Percentiles rank a stretch among this genome's conserved stretches.
phyloP scores from a whole-genome alignment of 2,329 filamentous ascomycete genomes.

The Lasiodiplodia gonubiensis region DNA sequence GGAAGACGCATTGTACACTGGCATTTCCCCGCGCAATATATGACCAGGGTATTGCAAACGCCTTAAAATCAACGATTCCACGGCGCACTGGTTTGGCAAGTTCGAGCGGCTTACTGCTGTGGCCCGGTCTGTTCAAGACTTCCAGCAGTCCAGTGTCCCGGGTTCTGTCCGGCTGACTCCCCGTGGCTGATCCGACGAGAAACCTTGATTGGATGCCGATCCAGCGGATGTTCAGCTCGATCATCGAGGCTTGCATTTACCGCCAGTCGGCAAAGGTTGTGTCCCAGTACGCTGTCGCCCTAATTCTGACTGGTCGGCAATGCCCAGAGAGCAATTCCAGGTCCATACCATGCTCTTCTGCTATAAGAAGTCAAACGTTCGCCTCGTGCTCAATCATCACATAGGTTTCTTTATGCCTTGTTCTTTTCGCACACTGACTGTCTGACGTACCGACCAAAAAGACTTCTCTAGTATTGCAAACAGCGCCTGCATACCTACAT shows the following conservation, averaged over 20 bases:
- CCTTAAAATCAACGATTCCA: neutral
- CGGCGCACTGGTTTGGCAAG: neutral
- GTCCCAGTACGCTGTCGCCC: neutral
- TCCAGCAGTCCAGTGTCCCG: neutral
- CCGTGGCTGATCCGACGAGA: slow-evolving; percentile 15
- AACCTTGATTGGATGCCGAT: slow-evolving; percentile 10
- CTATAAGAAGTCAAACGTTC: slow-evolving; percentile 1
- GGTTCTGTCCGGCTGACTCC: slow-evolving; percentile 19
- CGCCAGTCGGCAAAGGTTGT: slow-evolving; percentile 12
- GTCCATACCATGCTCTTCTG: neutral
- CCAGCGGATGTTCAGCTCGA: slow-evolving; percentile 9
- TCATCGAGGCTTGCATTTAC: slow-evolving; percentile 2
- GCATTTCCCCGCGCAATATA: neutral
- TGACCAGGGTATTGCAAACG: neutral
- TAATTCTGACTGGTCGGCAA: neutral
- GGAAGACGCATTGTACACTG: neutral
- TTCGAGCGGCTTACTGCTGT: neutral
- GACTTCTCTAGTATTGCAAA: neutral
- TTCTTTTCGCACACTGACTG: neutral
- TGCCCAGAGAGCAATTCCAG: neutral
- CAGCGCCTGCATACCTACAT: neutral
- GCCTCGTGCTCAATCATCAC: neutral
- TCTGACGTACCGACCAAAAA: neutral
- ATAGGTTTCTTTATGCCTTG: neutral
- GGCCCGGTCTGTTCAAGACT: neutral